These are phyloP conservation scores for Acacia confusa DNA, from an alignment of 306 rosid species.

Conservation along the genomic window DNA sequence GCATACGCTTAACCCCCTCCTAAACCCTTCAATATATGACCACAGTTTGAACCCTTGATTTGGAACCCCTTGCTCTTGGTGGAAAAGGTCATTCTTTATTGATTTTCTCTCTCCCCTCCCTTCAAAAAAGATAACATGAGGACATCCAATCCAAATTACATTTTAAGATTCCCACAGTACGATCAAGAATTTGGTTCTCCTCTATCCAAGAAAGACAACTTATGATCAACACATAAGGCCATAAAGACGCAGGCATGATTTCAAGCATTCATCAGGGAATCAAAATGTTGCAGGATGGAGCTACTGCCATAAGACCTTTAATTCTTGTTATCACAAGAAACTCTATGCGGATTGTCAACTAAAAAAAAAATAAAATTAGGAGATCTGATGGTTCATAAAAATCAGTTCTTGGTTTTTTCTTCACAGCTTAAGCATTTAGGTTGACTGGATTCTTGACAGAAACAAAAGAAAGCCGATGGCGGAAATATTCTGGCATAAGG, in stretches of 20 bases:
- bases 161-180: not conserved
- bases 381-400: constrained; percentile 1
- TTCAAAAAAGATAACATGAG: not conserved
- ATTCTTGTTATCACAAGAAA: not conserved
- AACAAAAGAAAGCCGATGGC: constrained; percentile 21
- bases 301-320: not conserved
- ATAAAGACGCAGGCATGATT: not conserved
- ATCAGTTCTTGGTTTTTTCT: not conserved
- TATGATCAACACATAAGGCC: not conserved
- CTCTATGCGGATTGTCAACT: not conserved
- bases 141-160: not conserved
- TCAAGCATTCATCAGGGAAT: not conserved
- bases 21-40: no score
- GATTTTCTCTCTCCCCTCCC: not conserved
- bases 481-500: not conserved
- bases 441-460: constrained; percentile 3
- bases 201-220: not conserved
- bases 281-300: constrained; percentile 1
- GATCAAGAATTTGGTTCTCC: not conserved
- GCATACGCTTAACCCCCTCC: not conserved
- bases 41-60: constrained; percentile 1
- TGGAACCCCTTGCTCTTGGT: not conserved
- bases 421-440: constrained; percentile 8
- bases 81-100: not conserved
- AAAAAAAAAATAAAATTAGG: not conserved